Evolutionary conservation across 1,139 yeast genomes (phyloP), one percentile per base, ranked within the genome.

Genomic region (Debaryomycetaceae sp.): DNA sequence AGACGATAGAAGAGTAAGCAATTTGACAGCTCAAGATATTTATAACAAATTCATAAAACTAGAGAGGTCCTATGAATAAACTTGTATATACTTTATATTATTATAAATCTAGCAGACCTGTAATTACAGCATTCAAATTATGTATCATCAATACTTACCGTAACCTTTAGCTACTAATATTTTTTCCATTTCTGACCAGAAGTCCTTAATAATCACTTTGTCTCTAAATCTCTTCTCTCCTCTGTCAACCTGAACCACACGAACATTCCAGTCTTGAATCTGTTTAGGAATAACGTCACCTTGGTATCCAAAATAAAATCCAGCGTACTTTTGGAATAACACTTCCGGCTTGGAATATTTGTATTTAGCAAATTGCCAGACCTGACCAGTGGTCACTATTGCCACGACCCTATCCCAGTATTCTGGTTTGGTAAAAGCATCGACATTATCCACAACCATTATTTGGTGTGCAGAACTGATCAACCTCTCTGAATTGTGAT

Each of bases 371-470:
- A 93, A 88, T 67, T 93, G 99, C 99, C 99, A 93, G 43, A 84
- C 77, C 68, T 93, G 99, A 14, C 99, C 99, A 2, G 98, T 93
- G 13, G 97, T 93, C 68, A 93, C 87, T 27, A 93, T 88, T 0
- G 96, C 98, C 41, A 93, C 87, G 1, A 95, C 97, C 47, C 99
- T 77, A 57, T 85, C 89, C 99, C 99, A 93, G 65, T 95, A 90
- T 59, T 93, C 99, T 4, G 96, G 96, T 60, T 90, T 91, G 24
- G 87, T 84, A 70, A 93, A 91, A 65, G 84, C 79, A 45, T 90
- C 96, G 6, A 90, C 90, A 48, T 87, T 87, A 60, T 88, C 95
- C 24, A 90, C 97, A 42, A 93, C 87, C 56, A 87, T 76, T 54
- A 87, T 85, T 43, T 81, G 78, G 42, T 71, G 77, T 34, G 87